Percentiles rank a stretch among this genome's conserved stretches.
Conservation (phyloP, 345 rosid genomes). For the Populus euphratica region DNA sequence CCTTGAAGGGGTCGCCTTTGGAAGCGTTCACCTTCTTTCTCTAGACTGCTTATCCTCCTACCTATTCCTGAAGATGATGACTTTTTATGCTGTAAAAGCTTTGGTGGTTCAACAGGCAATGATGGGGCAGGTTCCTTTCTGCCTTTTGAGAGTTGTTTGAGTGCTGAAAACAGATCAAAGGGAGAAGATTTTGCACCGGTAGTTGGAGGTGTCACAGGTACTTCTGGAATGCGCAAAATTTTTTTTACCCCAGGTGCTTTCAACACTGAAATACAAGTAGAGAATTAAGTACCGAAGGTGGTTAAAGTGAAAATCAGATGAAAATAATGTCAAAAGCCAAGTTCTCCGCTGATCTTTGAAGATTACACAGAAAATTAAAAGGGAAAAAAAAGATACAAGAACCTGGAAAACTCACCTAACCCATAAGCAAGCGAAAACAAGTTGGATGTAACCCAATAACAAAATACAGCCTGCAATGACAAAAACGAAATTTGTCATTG, state of each 20-base stretch:
- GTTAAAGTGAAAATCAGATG: not conserved
- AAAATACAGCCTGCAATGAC: constrained; percentile 73
- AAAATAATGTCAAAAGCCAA: not conserved
- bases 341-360: not conserved
- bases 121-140: constrained; percentile 31
- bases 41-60: constrained; percentile 67
- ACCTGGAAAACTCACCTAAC: constrained; percentile 46
- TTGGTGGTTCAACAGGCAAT: constrained; percentile 31
- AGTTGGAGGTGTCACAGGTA: constrained; percentile 41
- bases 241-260: constrained; percentile 67
- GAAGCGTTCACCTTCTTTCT: constrained; percentile 42
- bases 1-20: constrained; percentile 32
- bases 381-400: not conserved
- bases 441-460: constrained; percentile 89
- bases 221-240: constrained; percentile 53
- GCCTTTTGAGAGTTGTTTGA: constrained; percentile 40
- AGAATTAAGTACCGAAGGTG: not conserved
- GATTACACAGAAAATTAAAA: not conserved
- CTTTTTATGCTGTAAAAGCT: constrained; percentile 33
- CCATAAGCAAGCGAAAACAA: constrained; percentile 69
- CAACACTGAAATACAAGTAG: constrained; percentile 41
- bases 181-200: constrained; percentile 33
- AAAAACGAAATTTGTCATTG: not conserved
- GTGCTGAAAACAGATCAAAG: constrained; percentile 49
- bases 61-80: constrained; percentile 52